Evolutionary conservation across 2,329 filamentous ascomycete species (phyloP).

Genomic region (Cladosporium sp.): DNA sequence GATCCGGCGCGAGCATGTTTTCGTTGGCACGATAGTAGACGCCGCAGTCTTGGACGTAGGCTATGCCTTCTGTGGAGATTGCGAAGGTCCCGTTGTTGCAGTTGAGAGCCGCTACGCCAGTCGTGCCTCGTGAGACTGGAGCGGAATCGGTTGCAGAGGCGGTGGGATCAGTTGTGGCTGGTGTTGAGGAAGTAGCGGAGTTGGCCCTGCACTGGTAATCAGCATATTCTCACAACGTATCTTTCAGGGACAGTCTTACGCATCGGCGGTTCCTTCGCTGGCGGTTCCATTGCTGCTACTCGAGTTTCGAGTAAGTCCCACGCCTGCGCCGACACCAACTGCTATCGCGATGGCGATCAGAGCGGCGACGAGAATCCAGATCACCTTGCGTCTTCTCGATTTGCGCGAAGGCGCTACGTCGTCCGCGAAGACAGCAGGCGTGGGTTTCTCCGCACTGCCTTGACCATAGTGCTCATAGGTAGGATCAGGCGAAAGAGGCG

Average conservation of each 20-base stretch:
- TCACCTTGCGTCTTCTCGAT: neutral
- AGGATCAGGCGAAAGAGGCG: neutral
- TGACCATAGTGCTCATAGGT: neutral
- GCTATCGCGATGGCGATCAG: neutral
- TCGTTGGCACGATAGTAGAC: constrained; percentile 5
- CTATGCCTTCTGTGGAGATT: neutral
- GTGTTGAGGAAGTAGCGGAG: neutral
- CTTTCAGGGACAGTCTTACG: too few relatives aligned
- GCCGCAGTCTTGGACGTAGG: constrained; percentile 1
- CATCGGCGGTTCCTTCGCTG: too few relatives aligned
- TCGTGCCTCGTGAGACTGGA: neutral
- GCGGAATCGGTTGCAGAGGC: neutral
- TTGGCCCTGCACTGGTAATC: neutral
- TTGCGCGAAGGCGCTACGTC: neutral
- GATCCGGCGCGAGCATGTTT: neutral
- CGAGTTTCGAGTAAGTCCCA: neutral
- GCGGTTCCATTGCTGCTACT: neutral
- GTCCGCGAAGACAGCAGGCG: neutral
- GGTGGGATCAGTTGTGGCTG: neutral
- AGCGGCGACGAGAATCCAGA: neutral
- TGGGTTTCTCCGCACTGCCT: neutral
- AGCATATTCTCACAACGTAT: neutral
- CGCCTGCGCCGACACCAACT: constrained; percentile 2
- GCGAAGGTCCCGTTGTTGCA: neutral
- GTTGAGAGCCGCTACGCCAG: neutral